Conservation (phyloP, 225 moss, liverwort and hornwort species). For the Physcomitrellopsis africana region DNA sequence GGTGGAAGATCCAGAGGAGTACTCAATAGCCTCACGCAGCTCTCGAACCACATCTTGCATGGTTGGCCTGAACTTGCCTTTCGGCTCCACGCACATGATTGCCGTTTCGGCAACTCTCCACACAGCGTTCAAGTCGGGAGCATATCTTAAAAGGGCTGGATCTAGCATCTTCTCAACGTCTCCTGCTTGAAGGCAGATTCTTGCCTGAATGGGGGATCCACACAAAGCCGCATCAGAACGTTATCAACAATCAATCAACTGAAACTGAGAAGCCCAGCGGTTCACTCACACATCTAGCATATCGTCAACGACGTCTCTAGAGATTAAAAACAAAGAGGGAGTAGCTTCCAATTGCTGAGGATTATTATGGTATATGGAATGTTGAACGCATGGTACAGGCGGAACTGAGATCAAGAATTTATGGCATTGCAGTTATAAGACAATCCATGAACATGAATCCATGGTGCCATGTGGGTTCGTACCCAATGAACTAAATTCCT, state of each 20-base stretch:
- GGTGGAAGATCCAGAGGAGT: no score
- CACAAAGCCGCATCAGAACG: not conserved
- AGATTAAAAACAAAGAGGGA: no score
- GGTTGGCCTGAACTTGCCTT: not conserved
- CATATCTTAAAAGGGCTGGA: not conserved
- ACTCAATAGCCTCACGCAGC: conserved; percentile 19
- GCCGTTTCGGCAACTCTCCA: conserved; percentile 36
- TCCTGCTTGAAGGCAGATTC: not conserved
- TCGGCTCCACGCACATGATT: conserved; percentile 10
- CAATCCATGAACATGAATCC: not conserved
- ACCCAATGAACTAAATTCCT: no score
- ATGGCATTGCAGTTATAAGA: not conserved
- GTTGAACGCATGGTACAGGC: not conserved
- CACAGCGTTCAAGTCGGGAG: conserved; percentile 26
- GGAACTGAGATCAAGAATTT: not conserved
- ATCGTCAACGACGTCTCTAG: no score
- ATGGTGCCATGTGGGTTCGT: conserved; percentile 10
- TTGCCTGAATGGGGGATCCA: conserved; percentile 12
- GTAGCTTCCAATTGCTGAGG: no score
- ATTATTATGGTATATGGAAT: not conserved
- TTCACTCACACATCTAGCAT: no score
- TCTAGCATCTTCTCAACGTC: conserved; percentile 24
- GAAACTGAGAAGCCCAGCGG: not conserved
- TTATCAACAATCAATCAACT: not conserved
- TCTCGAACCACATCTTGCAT: conserved; percentile 25